phyloP scores from a whole-genome alignment of 2,329 filamentous ascomycete genomes.

The Fusarium brevicatenulatum region DNA sequence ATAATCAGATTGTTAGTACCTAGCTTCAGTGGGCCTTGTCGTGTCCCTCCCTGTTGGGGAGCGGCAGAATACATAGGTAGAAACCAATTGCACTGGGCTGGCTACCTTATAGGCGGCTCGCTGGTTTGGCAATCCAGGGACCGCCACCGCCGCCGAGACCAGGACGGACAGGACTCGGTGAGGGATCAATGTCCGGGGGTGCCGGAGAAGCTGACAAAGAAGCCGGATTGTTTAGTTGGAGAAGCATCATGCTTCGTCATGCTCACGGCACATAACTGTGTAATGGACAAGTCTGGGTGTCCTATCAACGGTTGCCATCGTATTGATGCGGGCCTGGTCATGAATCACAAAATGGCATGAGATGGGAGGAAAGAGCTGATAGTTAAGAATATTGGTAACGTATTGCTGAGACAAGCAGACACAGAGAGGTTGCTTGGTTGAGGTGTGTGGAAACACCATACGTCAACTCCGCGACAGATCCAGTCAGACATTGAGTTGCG shows the following conservation, averaged over 20 bases:
- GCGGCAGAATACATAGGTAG: slow-evolving; percentile 1
- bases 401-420: slow-evolving; percentile 17
- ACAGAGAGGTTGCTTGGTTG: slow-evolving; percentile 1
- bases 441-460: slow-evolving; percentile 34
- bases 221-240: slow-evolving; percentile 28
- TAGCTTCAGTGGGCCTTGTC: slow-evolving; percentile 36
- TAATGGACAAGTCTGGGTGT: background rate
- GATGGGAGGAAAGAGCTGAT: slow-evolving; percentile 9
- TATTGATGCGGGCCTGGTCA: background rate
- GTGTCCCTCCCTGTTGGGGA: slow-evolving; percentile 38
- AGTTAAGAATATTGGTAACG: slow-evolving; percentile 22
- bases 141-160: slow-evolving; percentile 38
- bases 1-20: slow-evolving; percentile 17
- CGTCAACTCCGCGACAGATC: slow-evolving; percentile 34
- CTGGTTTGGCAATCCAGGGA: slow-evolving; percentile 17
- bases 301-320: slow-evolving; percentile 2
- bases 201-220: slow-evolving; percentile 39
- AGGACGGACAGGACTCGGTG: slow-evolving; percentile 37
- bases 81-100: background rate
- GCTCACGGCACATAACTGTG: slow-evolving; percentile 28
- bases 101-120: background rate
- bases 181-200: slow-evolving; percentile 37
- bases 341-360: slow-evolving; percentile 3
- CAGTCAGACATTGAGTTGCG: slow-evolving; percentile 20
- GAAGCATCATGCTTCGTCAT: slow-evolving; percentile 39